Percentiles rank a stretch among this genome's conserved stretches.
Conservation (phyloP, 1,284 basidiomycete species). For the Malassezia japonica region DNA sequence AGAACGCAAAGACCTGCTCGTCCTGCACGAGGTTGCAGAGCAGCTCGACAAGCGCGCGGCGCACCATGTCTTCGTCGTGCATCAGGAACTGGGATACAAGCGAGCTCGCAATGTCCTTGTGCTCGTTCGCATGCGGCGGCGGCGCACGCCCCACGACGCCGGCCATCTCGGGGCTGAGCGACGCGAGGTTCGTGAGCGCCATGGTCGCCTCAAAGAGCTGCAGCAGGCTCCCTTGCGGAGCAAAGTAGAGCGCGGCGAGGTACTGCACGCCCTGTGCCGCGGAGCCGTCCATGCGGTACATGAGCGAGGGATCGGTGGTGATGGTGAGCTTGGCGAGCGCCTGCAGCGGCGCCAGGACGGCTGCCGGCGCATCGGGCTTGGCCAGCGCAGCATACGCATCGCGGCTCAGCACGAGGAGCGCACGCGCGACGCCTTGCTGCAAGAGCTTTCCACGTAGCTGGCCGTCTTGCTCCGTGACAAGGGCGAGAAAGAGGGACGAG, state of each 20-base stretch:
- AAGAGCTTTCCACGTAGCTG: slow-evolving; percentile 67
- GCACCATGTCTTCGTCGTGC: slow-evolving; percentile 70
- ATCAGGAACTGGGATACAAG: slow-evolving; percentile 57
- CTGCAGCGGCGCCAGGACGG: slow-evolving; percentile 64
- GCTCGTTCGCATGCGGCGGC: slow-evolving; percentile 7
- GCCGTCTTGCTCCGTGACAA: slow-evolving; percentile 55
- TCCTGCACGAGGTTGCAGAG: slow-evolving; percentile 79
- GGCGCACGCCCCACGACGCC: slow-evolving; percentile 47
- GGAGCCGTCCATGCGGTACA: slow-evolving; percentile 57
- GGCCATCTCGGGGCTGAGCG: slow-evolving; percentile 45
- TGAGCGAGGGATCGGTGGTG: slow-evolving; percentile 73
- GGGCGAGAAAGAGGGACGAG: slow-evolving; percentile 16
- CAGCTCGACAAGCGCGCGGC: slow-evolving; percentile 81
- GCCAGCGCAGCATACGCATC: slow-evolving; percentile 9
- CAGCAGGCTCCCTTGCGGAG: slow-evolving; percentile 57
- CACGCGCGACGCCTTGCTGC: slow-evolving; percentile 70
- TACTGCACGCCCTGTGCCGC: slow-evolving; percentile 18
- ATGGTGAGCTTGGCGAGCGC: slow-evolving; percentile 86
- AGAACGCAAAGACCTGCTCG: slow-evolving; percentile 55
- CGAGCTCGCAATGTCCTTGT: slow-evolving; percentile 7
- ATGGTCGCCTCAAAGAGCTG: slow-evolving; percentile 86
- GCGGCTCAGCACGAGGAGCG: slow-evolving; percentile 55
- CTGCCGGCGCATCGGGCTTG: slow-evolving; percentile 8
- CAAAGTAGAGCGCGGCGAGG: slow-evolving; percentile 24
- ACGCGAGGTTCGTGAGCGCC: slow-evolving; percentile 89